These are phyloP conservation scores for Solanum neorickii DNA, from an alignment of 257 asterid genomes.

Conservation along the genomic window DNA sequence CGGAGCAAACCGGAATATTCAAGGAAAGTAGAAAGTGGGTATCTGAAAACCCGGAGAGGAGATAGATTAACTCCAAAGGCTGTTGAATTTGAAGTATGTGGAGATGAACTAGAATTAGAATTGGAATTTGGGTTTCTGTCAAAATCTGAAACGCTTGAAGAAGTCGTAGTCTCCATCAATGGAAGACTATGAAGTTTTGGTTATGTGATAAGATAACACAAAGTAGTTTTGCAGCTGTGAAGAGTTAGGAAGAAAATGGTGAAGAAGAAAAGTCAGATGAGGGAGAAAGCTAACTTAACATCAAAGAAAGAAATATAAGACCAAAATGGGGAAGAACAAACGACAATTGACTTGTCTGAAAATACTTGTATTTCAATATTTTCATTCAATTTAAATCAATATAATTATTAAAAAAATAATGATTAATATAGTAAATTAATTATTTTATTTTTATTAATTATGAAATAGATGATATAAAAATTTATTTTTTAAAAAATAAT, in stretches of 20 bases:
- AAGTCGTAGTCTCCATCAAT: background rate
- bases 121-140: background rate
- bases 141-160: background rate
- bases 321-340: background rate
- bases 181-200: background rate
- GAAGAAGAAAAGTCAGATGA: background rate
- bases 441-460: too few species aligned
- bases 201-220: background rate
- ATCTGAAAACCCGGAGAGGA: constrained; percentile 35
- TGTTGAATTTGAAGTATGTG: background rate
- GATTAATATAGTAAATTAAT: too few species aligned
- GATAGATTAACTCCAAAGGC: background rate
- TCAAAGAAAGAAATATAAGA: background rate
- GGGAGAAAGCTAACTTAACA: background rate
- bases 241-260: background rate
- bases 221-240: background rate
- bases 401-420: too few species aligned
- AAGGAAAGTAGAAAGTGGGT: constrained; percentile 51
- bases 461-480: too few species aligned
- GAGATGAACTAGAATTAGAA: background rate
- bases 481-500: too few species aligned
- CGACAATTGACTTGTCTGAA: background rate
- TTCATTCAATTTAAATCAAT: background rate
- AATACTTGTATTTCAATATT: too few species aligned
- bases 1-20: constrained; percentile 68